Conservation (phyloP, 495 filamentous ascomycete species). For the Immersiella caudata region DNA sequence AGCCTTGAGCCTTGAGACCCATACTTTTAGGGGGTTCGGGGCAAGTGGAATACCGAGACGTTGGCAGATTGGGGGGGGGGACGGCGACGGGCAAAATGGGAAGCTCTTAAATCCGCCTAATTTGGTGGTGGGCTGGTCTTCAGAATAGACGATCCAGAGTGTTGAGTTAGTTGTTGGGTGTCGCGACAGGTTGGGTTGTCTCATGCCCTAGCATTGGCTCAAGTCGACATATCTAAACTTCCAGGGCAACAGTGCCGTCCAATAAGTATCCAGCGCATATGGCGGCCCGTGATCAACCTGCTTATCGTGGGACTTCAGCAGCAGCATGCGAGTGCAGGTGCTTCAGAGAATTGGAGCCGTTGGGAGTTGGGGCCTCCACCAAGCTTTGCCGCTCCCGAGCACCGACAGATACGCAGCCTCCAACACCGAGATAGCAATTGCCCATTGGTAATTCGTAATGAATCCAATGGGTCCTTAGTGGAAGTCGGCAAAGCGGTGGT, state of each 20-base stretch:
- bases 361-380: not conserved
- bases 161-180: not conserved
- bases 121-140: not conserved
- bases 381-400: not conserved
- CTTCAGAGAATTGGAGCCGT: not conserved
- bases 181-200: not conserved
- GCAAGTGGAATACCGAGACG: not conserved
- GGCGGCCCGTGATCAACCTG: constrained; percentile 15
- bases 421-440: not conserved
- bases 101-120: not conserved
- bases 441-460: not conserved
- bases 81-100: not conserved
- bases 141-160: not conserved
- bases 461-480: not conserved
- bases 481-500: not conserved
- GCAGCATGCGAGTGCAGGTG: not conserved
- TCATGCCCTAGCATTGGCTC: not conserved
- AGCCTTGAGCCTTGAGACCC: constrained; percentile 22
- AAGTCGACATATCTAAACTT: not conserved
- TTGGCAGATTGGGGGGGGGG: not conserved
- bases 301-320: constrained; percentile 6
- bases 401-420: not conserved
- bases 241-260: not conserved
- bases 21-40: constrained; percentile 5
- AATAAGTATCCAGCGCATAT: constrained; percentile 6